These are phyloP conservation scores for Acer negundo DNA, from an alignment of 345 rosid genomes.

Conservation along the genomic window DNA sequence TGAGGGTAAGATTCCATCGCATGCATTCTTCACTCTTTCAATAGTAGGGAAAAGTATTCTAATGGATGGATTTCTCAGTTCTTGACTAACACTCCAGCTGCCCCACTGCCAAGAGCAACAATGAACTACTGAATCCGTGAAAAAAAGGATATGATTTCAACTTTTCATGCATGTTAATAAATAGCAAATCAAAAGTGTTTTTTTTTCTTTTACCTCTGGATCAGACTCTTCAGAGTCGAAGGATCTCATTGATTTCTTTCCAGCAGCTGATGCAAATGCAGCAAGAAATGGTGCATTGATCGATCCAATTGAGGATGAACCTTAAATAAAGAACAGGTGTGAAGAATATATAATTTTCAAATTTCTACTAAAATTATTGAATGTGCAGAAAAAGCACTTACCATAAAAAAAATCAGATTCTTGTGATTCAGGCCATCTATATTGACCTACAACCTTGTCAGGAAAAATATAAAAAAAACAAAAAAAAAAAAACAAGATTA, in stretches of 20 bases:
- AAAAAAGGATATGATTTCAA: conserved; percentile 13
- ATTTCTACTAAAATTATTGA: conserved; percentile 1
- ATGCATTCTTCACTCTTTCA: conserved; percentile 69
- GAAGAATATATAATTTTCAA: background rate
- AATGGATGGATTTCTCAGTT: conserved; percentile 70
- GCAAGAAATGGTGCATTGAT: conserved; percentile 72
- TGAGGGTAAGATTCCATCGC: conserved; percentile 64
- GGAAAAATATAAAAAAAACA: conserved; percentile 11
- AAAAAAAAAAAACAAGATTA: conserved; percentile 8
- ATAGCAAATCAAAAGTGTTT: conserved; percentile 1
- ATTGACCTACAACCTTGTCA: conserved; percentile 63
- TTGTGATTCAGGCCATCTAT: conserved; percentile 82
- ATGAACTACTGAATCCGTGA: conserved; percentile 12
- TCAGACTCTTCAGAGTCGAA: conserved; percentile 91
- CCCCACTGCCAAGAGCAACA: conserved; percentile 72
- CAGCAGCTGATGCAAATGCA: conserved; percentile 78
- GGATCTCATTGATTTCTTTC: conserved; percentile 58
- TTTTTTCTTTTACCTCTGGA: conserved; percentile 79
- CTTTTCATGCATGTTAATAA: conserved; percentile 6
- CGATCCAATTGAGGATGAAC: conserved; percentile 83
- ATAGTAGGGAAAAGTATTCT: conserved; percentile 81
- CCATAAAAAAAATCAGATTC: conserved; percentile 85
- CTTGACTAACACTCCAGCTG: conserved; percentile 88
- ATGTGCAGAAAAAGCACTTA: conserved; percentile 33
- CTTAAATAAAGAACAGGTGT: conserved; percentile 39